Conservation (phyloP, 768 basidiomycete species). For the Solioccasus polychromus region DNA sequence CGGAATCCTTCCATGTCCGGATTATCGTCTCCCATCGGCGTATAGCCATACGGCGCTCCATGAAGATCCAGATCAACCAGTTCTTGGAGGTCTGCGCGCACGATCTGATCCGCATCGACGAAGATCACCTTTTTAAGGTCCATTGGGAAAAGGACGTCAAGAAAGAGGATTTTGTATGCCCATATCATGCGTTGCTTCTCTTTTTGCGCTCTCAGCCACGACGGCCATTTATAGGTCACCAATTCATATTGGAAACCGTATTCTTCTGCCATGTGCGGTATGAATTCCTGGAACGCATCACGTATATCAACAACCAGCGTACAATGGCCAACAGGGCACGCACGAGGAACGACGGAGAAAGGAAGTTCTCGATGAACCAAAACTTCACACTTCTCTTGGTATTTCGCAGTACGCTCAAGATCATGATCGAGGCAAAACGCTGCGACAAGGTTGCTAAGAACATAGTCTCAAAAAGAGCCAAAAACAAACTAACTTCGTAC, state of each 20-base stretch:
- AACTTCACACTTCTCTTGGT: constrained; percentile 96
- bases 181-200: constrained; percentile 99
- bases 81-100: constrained; percentile 93
- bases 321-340: constrained; percentile 21
- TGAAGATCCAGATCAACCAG: constrained; percentile 90
- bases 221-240: constrained; percentile 99
- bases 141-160: constrained; percentile 98
- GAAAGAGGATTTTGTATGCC: constrained; percentile 99
- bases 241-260: constrained; percentile 96
- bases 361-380: constrained; percentile 99
- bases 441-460: constrained; percentile 30
- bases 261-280: constrained; percentile 86
- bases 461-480: not conserved
- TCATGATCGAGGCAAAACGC: constrained; percentile 99
- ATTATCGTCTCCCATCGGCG: constrained; percentile 97
- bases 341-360: constrained; percentile 94
- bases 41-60: constrained; percentile 92
- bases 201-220: constrained; percentile 93
- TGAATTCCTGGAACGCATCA: constrained; percentile 67
- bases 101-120: constrained; percentile 97
- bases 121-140: constrained; percentile 99
- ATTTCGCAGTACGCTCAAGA: constrained; percentile 90
- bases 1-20: constrained; percentile 95
- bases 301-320: not conserved
- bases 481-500: constrained; percentile 71